Percentiles rank a stretch among this genome's conserved stretches.
Evolutionary conservation across 768 basidiomycete species (phyloP).

Genomic region (Naematelia encephala): DNA sequence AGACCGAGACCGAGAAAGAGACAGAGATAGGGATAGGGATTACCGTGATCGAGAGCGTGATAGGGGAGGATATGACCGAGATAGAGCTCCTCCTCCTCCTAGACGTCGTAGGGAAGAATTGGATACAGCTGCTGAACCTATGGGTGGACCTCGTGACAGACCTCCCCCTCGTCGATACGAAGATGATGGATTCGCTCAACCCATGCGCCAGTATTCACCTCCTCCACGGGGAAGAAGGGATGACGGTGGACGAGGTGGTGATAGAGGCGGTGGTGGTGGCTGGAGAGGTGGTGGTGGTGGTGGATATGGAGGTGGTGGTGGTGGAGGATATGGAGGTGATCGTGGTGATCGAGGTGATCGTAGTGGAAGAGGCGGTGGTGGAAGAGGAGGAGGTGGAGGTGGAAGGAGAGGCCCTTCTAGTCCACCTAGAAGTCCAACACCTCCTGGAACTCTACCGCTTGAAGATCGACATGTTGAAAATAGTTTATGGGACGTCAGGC

Average conservation of each 20-base stretch:
- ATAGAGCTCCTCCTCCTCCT: conserved; percentile 42
- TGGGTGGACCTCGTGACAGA: conserved; percentile 29
- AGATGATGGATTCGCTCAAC: conserved; percentile 30
- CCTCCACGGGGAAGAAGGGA: conserved; percentile 22
- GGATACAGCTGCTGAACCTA: conserved; percentile 31
- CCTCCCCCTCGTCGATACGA: conserved; percentile 29
- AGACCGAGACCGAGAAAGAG: conserved; percentile 21
- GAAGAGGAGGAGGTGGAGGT: conserved; percentile 52
- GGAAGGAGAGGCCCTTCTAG: conserved; percentile 57
- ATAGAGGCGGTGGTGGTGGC: conserved; percentile 51
- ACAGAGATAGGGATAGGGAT: conserved; percentile 27
- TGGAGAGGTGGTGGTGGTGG: conserved; percentile 16
- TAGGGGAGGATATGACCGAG: conserved; percentile 23
- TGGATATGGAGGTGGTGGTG: conserved; percentile 17
- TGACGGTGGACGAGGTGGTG: conserved; percentile 16
- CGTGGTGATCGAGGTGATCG: conserved; percentile 40
- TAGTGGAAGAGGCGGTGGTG: conserved; percentile 32
- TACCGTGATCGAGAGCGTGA: conserved; percentile 35
- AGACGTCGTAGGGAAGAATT: conserved; percentile 36
- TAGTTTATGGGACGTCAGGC: conserved; percentile 94
- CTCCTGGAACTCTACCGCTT: conserved; percentile 73
- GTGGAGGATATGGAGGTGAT: conserved; percentile 45
- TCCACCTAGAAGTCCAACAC: conserved; percentile 82
- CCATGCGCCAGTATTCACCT: conserved; percentile 19
- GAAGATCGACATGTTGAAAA: conserved; percentile 83